A percentile compares a stretch with the other conserved stretches of the same genome.
Conservation (phyloP, 192 early-diverging fungal genomes). For the Backusella westeae region DNA sequence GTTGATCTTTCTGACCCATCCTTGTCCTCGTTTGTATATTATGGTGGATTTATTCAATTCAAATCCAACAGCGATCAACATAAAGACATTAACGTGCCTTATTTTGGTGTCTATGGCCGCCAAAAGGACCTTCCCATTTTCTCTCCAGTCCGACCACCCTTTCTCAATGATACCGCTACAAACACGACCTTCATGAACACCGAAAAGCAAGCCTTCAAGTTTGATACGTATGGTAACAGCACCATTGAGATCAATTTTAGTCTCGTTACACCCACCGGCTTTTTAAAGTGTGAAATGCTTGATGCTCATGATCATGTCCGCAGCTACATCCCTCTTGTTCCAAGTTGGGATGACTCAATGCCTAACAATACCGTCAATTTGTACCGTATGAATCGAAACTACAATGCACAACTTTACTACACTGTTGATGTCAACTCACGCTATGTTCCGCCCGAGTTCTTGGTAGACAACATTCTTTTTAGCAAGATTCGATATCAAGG, state of each 20-base stretch:
- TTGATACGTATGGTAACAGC: background rate
- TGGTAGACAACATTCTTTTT: background rate
- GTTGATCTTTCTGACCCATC: conserved; percentile 17
- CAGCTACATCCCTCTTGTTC: background rate
- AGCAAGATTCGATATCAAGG: too few species aligned
- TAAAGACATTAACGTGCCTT: conserved; percentile 38
- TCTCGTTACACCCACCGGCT: conserved; percentile 19
- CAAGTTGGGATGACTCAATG: conserved; percentile 5
- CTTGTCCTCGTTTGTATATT: conserved; percentile 24
- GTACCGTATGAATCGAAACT: conserved; percentile 4
- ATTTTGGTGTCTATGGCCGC: conserved; percentile 45
- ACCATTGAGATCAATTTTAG: background rate
- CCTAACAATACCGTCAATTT: background rate
- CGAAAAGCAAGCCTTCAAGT: background rate
- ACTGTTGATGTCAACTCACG: background rate
- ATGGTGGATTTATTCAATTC: conserved; percentile 47
- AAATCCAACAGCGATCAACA: conserved; percentile 13
- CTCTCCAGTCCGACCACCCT: background rate
- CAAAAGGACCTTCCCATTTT: conserved; percentile 44
- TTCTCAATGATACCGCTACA: background rate
- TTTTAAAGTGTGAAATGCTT: conserved; percentile 18
- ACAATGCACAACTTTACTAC: background rate
- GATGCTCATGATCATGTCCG: conserved; percentile 9
- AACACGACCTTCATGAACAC: background rate
- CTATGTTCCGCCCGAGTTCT: background rate